Percentiles rank a stretch among this genome's conserved stretches.
These are phyloP conservation scores for Teratosphaeria pseudoeucalypti DNA, from an alignment of 2,329 filamentous ascomycete species.

Conservation along the genomic window DNA sequence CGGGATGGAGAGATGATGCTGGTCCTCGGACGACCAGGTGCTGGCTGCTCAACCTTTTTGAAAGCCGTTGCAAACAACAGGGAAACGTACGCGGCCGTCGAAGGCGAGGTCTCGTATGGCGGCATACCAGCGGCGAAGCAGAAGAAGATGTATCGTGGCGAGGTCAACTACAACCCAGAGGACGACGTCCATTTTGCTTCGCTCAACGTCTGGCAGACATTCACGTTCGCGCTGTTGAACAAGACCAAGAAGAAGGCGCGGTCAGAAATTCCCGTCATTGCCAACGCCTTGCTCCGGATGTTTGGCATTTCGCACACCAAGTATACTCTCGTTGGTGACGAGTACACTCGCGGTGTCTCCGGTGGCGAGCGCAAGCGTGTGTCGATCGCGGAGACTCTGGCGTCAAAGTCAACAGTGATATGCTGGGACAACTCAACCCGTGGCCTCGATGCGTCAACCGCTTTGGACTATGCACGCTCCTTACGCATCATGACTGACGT, in stretches of 20 bases:
- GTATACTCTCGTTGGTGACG: slow-evolving; percentile 66
- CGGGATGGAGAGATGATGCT: slow-evolving; percentile 59
- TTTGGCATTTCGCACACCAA: slow-evolving; percentile 69
- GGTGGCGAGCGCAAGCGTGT: slow-evolving; percentile 75
- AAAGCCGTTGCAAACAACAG: slow-evolving; percentile 65
- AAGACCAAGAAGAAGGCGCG: slow-evolving; percentile 61
- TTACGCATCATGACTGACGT: slow-evolving; percentile 73
- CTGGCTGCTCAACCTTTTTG: slow-evolving; percentile 67
- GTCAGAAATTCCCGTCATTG: slow-evolving; percentile 56
- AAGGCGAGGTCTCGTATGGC: slow-evolving; percentile 62
- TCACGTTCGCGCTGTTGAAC: slow-evolving; percentile 64
- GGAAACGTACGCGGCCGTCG: slow-evolving; percentile 53
- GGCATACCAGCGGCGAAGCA: slow-evolving; percentile 60
- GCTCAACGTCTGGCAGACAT: slow-evolving; percentile 67
- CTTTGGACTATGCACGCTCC: slow-evolving; percentile 66
- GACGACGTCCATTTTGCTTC: slow-evolving; percentile 66
- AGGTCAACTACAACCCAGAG: slow-evolving; percentile 70
- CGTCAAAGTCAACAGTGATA: slow-evolving; percentile 61
- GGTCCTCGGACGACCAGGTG: slow-evolving; percentile 61
- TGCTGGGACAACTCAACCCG: slow-evolving; percentile 74
- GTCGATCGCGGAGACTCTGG: slow-evolving; percentile 66
- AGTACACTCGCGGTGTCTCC: slow-evolving; percentile 60
- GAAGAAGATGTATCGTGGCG: slow-evolving; percentile 58
- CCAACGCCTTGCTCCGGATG: slow-evolving; percentile 62
- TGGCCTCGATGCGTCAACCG: slow-evolving; percentile 70